A percentile compares a stretch with the other conserved stretches of the same genome.
Evolutionary conservation across 2,329 filamentous ascomycete genomes (phyloP).

Genomic region (Sclerotiophoma versabilis): DNA sequence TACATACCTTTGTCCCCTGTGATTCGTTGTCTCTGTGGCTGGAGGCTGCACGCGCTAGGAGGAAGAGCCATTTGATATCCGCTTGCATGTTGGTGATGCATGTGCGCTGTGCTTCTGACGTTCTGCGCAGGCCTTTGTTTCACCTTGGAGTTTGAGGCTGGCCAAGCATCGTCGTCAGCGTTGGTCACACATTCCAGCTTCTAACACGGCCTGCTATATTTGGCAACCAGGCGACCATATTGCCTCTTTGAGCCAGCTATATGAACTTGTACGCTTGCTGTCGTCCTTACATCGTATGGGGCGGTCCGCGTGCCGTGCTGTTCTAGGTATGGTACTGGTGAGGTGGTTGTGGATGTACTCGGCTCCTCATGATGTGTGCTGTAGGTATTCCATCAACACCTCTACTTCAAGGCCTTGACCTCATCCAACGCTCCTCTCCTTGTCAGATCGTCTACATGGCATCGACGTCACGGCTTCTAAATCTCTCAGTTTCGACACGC

Average conservation of each 20-base stretch:
- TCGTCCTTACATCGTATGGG: background rate
- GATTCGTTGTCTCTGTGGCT: background rate
- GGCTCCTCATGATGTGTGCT: background rate
- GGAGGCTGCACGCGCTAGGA: background rate
- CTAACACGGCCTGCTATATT: conserved; percentile 8
- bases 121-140: background rate
- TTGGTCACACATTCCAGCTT: conserved; percentile 12
- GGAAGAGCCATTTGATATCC: no score
- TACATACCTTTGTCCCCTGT: conserved; percentile 43
- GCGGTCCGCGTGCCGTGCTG: conserved; percentile 8
- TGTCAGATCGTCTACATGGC: background rate
- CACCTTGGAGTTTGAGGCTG: background rate
- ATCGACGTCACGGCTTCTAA: conserved; percentile 1
- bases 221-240: conserved; percentile 4
- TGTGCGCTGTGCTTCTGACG: no score
- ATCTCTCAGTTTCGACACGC: conserved; percentile 2
- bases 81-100: background rate
- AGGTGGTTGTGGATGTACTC: background rate
- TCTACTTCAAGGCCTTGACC: background rate
- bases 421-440: background rate
- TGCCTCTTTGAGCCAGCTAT: background rate
- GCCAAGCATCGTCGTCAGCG: background rate
- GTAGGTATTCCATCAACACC: background rate
- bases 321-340: conserved; percentile 3
- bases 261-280: conserved; percentile 1